Base-by-base conservation (phyloP, 2,329 filamentous ascomycete species). In the Scedosporium minutisporum region DNA sequence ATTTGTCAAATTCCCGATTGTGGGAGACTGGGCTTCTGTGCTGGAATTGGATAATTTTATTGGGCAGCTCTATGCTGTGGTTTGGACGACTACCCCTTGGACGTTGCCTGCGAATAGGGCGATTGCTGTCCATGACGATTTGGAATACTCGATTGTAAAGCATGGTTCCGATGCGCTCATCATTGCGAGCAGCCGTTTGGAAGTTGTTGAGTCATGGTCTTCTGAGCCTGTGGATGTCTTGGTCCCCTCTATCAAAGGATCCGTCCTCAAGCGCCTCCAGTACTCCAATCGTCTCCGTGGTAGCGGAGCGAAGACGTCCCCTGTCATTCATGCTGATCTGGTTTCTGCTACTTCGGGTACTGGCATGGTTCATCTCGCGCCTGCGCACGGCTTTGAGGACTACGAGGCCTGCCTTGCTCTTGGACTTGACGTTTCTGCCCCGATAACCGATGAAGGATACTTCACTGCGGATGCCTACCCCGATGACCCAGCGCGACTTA, bases 71-170 rank as follows among this genome's bases (percentile, higher is more conserved):
- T 88, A 82, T 71, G 91, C 89, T n/a, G 82, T 95, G n/a, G 90
- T 97, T 60, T 99, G 95, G 95, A 99, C 95, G 1, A 99, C 95
- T 0, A 99, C 95, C 0, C 95, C 95, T 0, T 99, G 95, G 95
- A 99, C 95, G 0, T 78, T 99, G 4, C 93, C 95, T 0, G 93
- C 93, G 1, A 99, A 99, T 72, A 86, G 86, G 71, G 93, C 91
- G 0, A 92, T 99, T 71, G 93, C 91, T 2, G 82, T 97, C 42
- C 86, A 91, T 68, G 78, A 83, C 6, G 85, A 90, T 46, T 76
- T 97, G 65, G 78, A 85, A 53, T 99, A 97, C 72, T 80, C 80
- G 3, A 74, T 96, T 21, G 77, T 96, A 44, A 77, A 80, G 62
- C 78, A 82, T 1, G 78, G 78, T 0, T 72, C 72, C 0, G 79